phyloP scores from a whole-genome alignment of 495 filamentous ascomycete genomes.

The Penicillium angulare region DNA sequence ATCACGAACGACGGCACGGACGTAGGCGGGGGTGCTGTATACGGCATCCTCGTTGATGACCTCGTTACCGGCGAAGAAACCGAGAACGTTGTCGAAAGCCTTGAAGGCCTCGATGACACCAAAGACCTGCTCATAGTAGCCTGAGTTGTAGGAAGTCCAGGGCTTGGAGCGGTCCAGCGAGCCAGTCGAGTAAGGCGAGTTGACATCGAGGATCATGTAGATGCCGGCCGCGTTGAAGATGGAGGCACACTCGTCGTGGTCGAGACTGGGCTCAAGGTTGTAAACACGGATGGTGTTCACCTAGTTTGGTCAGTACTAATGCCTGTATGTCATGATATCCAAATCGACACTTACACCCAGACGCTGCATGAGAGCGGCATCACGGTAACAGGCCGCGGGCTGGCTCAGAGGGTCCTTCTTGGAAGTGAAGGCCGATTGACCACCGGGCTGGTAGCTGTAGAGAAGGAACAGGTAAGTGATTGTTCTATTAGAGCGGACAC shows the following conservation, averaged over 20 bases:
- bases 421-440: conserved; percentile 73
- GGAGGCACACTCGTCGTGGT: conserved; percentile 85
- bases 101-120: conserved; percentile 93
- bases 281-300: conserved; percentile 93
- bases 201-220: conserved; percentile 77
- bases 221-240: conserved; percentile 89
- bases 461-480: conserved; percentile 16
- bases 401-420: conserved; percentile 74
- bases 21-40: conserved; percentile 38
- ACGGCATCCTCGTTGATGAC: conserved; percentile 70
- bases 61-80: conserved; percentile 93
- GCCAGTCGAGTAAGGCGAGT: conserved; percentile 79
- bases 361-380: conserved; percentile 88
- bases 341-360: conserved; percentile 53
- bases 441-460: conserved; percentile 82
- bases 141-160: conserved; percentile 63
- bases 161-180: conserved; percentile 71
- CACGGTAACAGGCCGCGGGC: conserved; percentile 72
- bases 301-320: conserved; percentile 24
- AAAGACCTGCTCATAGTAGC: conserved; percentile 82
- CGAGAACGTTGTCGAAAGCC: conserved; percentile 84
- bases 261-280: conserved; percentile 78
- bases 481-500: neutral
- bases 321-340: neutral
- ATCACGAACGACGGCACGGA: conserved; percentile 70